Conservation (phyloP, 192 early-diverging fungal species). For the Paraglomus occultum region DNA sequence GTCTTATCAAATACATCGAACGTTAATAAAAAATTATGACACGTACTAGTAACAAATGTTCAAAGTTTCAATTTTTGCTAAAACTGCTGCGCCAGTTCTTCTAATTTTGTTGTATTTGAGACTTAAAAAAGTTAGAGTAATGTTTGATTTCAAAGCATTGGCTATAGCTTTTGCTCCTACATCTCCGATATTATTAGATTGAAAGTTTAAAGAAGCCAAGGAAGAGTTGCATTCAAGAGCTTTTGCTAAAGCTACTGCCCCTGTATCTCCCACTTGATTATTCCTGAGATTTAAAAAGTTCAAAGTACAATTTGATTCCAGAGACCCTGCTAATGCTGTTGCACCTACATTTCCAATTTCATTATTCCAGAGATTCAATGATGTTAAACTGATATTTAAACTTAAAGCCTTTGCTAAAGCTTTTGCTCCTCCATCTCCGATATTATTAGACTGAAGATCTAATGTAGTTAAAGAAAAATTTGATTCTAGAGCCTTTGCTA, state of each 20-base stretch:
- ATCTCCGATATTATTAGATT: background rate
- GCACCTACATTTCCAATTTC: background rate
- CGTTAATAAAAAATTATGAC: too few relatives aligned
- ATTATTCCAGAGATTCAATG: background rate
- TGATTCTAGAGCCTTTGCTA: background rate
- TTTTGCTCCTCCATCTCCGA: background rate
- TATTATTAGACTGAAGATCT: background rate
- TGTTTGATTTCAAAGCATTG: background rate
- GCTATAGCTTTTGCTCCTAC: background rate
- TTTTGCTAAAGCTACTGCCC: background rate
- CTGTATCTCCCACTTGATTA: background rate
- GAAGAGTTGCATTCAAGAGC: constrained; percentile 10
- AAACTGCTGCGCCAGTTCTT: background rate
- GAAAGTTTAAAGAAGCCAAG: background rate
- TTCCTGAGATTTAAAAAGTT: too few relatives aligned
- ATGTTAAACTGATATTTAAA: background rate
- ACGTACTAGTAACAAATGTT: too few relatives aligned
- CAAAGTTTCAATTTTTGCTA: background rate
- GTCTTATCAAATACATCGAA: too few relatives aligned
- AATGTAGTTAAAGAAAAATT: constrained; percentile 1
- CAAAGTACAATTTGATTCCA: background rate
- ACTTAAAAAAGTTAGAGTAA: background rate
- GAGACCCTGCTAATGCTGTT: background rate
- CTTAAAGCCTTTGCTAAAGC: background rate
- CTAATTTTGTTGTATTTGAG: background rate